phyloP scores from a whole-genome alignment of 192 early-diverging fungal species.

The Coemansia sp. region DNA sequence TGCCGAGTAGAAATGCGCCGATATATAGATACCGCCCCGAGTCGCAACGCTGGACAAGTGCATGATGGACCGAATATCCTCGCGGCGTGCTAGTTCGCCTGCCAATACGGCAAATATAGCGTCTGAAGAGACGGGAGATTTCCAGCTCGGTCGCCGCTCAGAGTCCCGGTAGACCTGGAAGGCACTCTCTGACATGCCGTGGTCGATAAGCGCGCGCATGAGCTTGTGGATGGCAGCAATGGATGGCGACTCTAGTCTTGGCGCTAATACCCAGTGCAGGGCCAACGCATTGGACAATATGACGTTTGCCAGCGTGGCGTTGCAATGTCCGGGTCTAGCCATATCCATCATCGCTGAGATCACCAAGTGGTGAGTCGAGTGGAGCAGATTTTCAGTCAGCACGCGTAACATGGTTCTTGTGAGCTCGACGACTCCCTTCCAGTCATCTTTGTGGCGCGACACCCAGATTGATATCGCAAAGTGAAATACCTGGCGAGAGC shows the following conservation, averaged over 20 bases:
- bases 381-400: constrained; percentile 15
- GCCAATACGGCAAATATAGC: constrained; percentile 24
- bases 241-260: constrained; percentile 27
- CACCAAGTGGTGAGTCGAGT: constrained; percentile 36
- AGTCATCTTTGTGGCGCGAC: constrained; percentile 4
- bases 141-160: constrained; percentile 13
- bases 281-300: constrained; percentile 15
- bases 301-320: neutral
- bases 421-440: constrained; percentile 16
- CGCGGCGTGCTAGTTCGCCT: constrained; percentile 15
- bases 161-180: constrained; percentile 28
- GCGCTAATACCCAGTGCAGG: constrained; percentile 27
- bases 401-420: constrained; percentile 5
- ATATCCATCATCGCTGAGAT: constrained; percentile 13
- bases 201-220: constrained; percentile 7
- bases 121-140: constrained; percentile 4
- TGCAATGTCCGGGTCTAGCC: neutral
- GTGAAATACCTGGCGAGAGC: constrained; percentile 16
- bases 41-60: constrained; percentile 15
- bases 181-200: constrained; percentile 10
- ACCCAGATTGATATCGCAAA: constrained; percentile 25
- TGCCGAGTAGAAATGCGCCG: constrained; percentile 31
- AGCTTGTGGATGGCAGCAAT: constrained; percentile 30
- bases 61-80: constrained; percentile 26
- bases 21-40: neutral